Base-by-base conservation (phyloP, 108 stramenopile genomes). In the Skeletonema menzelii region DNA sequence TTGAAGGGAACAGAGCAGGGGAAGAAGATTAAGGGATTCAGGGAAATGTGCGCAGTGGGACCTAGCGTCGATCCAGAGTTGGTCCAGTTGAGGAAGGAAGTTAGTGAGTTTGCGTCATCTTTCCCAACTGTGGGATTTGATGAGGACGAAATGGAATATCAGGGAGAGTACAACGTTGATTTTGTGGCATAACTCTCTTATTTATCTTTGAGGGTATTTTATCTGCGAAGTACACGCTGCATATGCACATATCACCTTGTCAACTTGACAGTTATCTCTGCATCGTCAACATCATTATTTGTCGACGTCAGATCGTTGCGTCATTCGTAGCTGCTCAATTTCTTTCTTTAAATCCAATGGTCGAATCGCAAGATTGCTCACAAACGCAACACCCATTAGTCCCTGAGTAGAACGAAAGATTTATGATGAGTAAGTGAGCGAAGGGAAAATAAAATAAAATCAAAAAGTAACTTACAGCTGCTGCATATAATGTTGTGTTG, bases 51-150 rank as follows among this genome's bases (percentile, higher is more conserved):
- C 59, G 74, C 90, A 26, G 89, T 97, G 55, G 99, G 97, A 67
- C 97, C 95, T 35, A 87, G 87, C 34, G 92, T 91, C n/a, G 87
- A 91, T 74, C 83, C 91, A 5, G 93, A 96, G 27, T 66, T 99
- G 56, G 90, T 77, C 8, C 76, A 82, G 47, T 86, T 99, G 26
- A 85, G 91, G 72, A 86, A 88, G 34, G 98, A 99, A 42, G 98
- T 99, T 8, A 84, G 75, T 42, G 88, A 85, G 38, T 99, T 99
- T 85, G 89, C 97, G 20, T 86, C 93, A 53, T 64, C 82, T 5
- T 99, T 99, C 82, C 98, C 99, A 5, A 96, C 95, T 19, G 84
- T 99, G 47, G 98, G 99, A 38, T 99, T 99, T 71, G 85, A 96
- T 40, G 96, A 96, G 70, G 80, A 76, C 3, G 90, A 91, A 27